Evolutionary conservation across 2,329 filamentous ascomycete species (phyloP).

Genomic region (Fusarium mexicanum): DNA sequence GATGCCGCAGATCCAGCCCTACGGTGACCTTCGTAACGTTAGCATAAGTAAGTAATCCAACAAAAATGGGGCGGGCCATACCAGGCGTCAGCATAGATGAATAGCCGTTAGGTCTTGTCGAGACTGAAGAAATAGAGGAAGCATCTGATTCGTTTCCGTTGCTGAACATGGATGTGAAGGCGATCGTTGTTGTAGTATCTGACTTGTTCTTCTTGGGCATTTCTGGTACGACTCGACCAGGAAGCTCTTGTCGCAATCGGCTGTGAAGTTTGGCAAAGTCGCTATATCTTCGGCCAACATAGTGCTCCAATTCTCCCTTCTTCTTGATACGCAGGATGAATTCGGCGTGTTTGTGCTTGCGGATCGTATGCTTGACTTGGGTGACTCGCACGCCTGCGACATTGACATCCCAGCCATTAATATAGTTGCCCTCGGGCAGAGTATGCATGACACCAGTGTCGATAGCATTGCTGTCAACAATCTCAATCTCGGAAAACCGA

Average conservation of each 20-base stretch:
- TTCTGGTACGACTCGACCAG: conserved; percentile 87
- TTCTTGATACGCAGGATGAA: conserved; percentile 89
- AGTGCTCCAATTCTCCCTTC: conserved; percentile 77
- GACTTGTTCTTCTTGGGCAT: conserved; percentile 93
- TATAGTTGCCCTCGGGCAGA: conserved; percentile 87
- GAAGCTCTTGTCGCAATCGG: conserved; percentile 82
- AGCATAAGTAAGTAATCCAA: not conserved
- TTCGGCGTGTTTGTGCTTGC: conserved; percentile 93
- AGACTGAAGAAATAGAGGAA: conserved; percentile 83
- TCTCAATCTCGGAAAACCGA: conserved; percentile 94
- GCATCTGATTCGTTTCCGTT: conserved; percentile 76
- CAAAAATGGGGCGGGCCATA: not conserved
- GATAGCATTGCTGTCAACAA: conserved; percentile 92
- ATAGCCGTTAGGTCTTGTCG: conserved; percentile 62
- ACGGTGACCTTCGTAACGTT: conserved; percentile 36
- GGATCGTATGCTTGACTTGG: conserved; percentile 83
- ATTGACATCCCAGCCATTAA: conserved; percentile 96
- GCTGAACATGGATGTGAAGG: conserved; percentile 63
- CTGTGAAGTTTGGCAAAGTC: conserved; percentile 87
- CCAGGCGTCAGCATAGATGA: conserved; percentile 46
- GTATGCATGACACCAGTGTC: conserved; percentile 89
- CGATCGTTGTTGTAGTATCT: conserved; percentile 70
- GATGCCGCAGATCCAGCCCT: conserved; percentile 44
- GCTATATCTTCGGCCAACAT: conserved; percentile 86
- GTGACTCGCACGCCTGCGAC: conserved; percentile 87